Evolutionary conservation across 2,329 filamentous ascomycete genomes (phyloP).

Genomic region (Scedosporium aurantiacum): DNA sequence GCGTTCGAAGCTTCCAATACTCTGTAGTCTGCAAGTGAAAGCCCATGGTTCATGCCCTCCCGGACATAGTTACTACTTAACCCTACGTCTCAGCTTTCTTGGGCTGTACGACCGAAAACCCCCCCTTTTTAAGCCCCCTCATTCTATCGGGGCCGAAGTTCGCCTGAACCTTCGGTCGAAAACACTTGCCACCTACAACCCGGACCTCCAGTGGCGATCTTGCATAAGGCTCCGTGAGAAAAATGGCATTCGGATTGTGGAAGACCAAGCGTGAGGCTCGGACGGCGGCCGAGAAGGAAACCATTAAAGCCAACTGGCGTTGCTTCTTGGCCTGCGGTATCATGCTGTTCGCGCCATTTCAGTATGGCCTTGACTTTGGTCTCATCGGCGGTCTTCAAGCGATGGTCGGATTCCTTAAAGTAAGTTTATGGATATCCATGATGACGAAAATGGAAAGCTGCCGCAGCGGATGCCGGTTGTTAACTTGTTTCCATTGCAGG

Average conservation of each 20-base stretch:
- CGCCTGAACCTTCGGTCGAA: no score
- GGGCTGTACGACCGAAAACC: no score
- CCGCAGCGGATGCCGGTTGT: slow-evolving; percentile 8
- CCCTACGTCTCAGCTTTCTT: no score
- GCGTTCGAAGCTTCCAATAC: no score
- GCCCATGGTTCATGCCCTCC: no score
- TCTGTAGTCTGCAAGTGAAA: no score
- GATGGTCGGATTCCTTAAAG: slow-evolving; percentile 35
- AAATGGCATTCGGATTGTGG: not conserved
- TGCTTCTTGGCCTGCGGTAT: slow-evolving; percentile 35
- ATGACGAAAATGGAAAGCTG: slow-evolving; percentile 16
- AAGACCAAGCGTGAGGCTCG: not conserved
- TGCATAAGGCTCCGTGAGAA: not conserved
- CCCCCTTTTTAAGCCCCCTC: no score
- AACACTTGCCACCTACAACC: no score
- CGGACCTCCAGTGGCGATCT: no score
- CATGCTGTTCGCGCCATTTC: slow-evolving; percentile 23
- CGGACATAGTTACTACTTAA: no score
- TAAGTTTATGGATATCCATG: not conserved
- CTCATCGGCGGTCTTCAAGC: slow-evolving; percentile 38
- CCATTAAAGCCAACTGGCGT: slow-evolving; percentile 30
- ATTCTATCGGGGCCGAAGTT: no score
- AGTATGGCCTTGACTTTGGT: slow-evolving; percentile 40
- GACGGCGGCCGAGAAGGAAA: slow-evolving; percentile 10
- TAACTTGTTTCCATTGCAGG: slow-evolving; percentile 13